Evolutionary conservation across 768 basidiomycete genomes (phyloP).

Genomic region (Dictyophora rubrovolvata): DNA sequence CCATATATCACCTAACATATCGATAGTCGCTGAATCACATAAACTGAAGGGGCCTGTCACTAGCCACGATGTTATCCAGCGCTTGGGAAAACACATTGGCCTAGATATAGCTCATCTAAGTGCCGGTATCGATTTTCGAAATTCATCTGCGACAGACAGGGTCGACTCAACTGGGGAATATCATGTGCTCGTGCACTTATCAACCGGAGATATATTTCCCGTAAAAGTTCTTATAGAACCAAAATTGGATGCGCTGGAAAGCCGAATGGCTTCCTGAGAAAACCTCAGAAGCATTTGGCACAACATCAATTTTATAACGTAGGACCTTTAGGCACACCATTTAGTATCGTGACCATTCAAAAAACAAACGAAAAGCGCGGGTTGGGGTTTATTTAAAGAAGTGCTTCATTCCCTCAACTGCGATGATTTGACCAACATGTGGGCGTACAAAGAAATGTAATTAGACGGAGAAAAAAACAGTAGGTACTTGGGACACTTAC

Average conservation of each 20-base stretch:
- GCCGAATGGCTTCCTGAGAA: background rate
- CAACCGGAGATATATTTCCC: background rate
- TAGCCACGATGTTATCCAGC: conserved; percentile 1
- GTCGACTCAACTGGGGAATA: conserved; percentile 1
- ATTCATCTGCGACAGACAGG: background rate
- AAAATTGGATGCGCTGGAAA: background rate
- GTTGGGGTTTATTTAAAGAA: background rate
- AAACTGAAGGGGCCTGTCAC: conserved; percentile 1
- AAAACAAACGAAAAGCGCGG: background rate
- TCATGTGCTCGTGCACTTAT: background rate
- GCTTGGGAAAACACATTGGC: background rate
- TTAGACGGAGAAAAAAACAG: too few species aligned
- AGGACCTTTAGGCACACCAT: background rate
- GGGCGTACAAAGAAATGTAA: too few species aligned
- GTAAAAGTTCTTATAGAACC: conserved; percentile 4
- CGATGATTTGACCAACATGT: too few species aligned
- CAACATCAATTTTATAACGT: background rate
- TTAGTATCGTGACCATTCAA: background rate
- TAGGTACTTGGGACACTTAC: too few species aligned
- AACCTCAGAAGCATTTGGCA: background rate
- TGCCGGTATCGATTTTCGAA: background rate
- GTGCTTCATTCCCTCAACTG: background rate
- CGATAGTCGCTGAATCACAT: background rate
- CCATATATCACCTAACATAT: background rate
- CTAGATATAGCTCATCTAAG: background rate